Evolutionary conservation across 2,329 filamentous ascomycete species (phyloP), one percentile per base, ranked within the genome.

Genomic region (Neoarthrinium moseri): DNA sequence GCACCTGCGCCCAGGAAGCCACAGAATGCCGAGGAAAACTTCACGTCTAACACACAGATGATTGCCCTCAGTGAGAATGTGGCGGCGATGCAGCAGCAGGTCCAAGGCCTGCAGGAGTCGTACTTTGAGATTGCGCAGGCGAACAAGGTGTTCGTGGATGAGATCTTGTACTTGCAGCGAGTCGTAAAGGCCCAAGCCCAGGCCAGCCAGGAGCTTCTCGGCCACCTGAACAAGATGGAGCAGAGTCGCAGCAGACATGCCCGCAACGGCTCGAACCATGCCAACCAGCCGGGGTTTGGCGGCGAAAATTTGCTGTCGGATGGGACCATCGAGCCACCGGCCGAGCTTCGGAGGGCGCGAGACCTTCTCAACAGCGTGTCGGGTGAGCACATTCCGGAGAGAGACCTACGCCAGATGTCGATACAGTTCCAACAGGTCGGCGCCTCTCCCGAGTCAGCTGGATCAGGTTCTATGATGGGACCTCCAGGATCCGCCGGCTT

Each of bases 41-140:
- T 88, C 46, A 82, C 89, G 20, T 87, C 90, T 2, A 86, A 84
- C 20, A 91, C 95, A 63, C 92, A 96, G 65, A 86, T 96, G 62
- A 87, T 92, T 52, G 79, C 96, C 54, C 81, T 96, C 58, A 92
- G 90, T 64, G 88, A 90, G 58, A 91, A 95, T 57, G 74, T 96
- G 42, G 83, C 90, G 43, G 92, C 91, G 8, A 95, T 91, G 5
- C 90, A 96, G 60, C 89, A 95, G 61, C 92, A 97, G 66, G 82
- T 97, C 32, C 90, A 96, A 62, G 82, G 87, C 47, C 73, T 97
- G 32, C 89, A 94, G 58, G 89, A 92, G 57, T 81, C 89, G 52
- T 94, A 91, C 64, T 84, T 86, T 49, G 90, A 95, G 58, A 78
- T 96, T 43, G 70, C 77, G 12, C 77, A 82, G 53, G 77, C 78